Base-by-base conservation (phyloP, 1,284 basidiomycete genomes). In the Trametes polyzona region DNA sequence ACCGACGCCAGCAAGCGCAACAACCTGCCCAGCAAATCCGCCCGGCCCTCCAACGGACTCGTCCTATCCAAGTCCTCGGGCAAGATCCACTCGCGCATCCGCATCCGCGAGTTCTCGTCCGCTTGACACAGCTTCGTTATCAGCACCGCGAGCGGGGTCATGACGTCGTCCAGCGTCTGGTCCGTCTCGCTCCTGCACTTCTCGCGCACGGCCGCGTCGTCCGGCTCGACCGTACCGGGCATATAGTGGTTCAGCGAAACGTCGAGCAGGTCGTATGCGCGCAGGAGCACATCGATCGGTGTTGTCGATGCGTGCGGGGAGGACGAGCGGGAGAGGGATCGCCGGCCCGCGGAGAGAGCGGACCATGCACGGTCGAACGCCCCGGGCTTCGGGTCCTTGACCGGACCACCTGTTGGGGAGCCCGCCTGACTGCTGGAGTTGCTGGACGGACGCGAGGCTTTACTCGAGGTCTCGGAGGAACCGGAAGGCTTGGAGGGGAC, bases 31-130 rank as follows among this genome's bases (percentile, higher is more conserved):
- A 96, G 75, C 14, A 90, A 70, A 67, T 92, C 87, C 12, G 83
- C 62, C 1, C 93, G 83, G 29, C 76, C 73, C 67, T 96, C 93
- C 19, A 96, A 76, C 0, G 91, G 81, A 3, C 74, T 77, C 12
- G 87, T 83, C 27, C 95, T 84, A 71, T 97, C 95, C 70, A 96
- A 67, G 63, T 89, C 83, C 0, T 82, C 72, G 0, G 95, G 93
- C 7, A 95, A 72, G 9, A 96, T 73, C 76, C 82, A 81, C 36
- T 84, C 79, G 49, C 84, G 81, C 58, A 93, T 72, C 29, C 83
- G 78, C 30, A 71, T 60, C 50, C 86, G 78, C 21, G 83, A 82
- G 1, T 73, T 73, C 50, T 84, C 82, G 60, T 90, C 87, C 1
- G 80, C 86, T 21, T 78, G 71, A 62, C 87, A 90, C 23, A 92